Conservation (phyloP, 2,329 filamentous ascomycete genomes). For the Ascochyta koolunga region DNA sequence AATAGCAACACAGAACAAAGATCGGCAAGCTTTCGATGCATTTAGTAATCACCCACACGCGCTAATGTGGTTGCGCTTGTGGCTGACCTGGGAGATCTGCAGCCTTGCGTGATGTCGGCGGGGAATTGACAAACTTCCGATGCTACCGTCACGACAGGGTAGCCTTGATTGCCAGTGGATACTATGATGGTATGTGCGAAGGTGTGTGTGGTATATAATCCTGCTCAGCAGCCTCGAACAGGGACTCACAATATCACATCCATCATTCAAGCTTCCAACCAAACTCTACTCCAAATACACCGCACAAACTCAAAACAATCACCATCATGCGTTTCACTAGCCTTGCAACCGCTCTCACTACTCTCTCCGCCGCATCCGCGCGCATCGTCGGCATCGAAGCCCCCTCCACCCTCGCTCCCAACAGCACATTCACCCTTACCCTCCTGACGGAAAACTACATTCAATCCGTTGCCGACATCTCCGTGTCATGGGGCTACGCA, state of each 20-base stretch:
- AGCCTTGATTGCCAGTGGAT: conserved; percentile 4
- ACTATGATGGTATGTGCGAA: conserved; percentile 1
- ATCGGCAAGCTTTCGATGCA: neutral
- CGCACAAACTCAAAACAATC: neutral
- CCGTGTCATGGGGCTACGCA: conserved; percentile 52
- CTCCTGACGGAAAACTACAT: conserved; percentile 54
- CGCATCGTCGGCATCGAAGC: conserved; percentile 54
- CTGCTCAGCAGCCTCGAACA: neutral
- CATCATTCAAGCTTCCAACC: neutral
- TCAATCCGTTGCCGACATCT: conserved; percentile 54
- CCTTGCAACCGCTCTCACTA: conserved; percentile 4
- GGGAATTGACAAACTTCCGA: neutral
- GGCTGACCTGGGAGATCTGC: conserved; percentile 12
- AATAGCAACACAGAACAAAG: conserved; percentile 1
- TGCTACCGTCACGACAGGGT: conserved; percentile 12
- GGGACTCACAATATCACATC: neutral
- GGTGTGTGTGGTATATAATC: neutral
- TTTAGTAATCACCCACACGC: no score
- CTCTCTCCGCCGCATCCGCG: conserved; percentile 14
- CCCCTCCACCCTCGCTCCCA: conserved; percentile 51
- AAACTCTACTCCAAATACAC: neutral
- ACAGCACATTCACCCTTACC: conserved; percentile 46
- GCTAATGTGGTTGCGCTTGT: conserved; percentile 2
- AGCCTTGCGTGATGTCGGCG: neutral
- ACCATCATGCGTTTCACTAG: conserved; percentile 16